Conservation (phyloP, 352 stramenopile genomes). For the Blastocystis sp. region DNA sequence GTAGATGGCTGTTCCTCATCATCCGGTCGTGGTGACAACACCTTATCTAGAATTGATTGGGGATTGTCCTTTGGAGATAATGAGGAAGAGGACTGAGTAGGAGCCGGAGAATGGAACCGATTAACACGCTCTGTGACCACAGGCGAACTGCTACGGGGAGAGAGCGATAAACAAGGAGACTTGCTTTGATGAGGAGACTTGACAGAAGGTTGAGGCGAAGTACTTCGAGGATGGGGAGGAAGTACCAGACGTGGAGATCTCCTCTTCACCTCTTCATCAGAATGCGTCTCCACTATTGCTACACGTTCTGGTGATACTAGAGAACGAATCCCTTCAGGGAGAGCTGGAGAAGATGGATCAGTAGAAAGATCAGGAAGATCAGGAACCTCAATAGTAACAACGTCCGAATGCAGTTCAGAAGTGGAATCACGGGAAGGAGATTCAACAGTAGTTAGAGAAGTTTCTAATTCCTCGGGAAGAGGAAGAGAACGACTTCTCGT, state of each 20-base stretch:
- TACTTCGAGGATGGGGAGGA: background rate
- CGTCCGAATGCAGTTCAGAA: no score
- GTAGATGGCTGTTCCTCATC: background rate
- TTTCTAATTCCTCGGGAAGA: background rate
- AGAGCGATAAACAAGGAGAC: background rate
- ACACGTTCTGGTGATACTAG: background rate
- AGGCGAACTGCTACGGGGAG: background rate
- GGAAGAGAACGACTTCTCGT: background rate
- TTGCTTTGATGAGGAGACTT: background rate
- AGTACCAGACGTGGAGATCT: background rate
- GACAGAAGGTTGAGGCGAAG: background rate
- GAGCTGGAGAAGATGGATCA: background rate
- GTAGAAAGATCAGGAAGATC: background rate
- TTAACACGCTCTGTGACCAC: background rate
- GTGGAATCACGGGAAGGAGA: background rate
- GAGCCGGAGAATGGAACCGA: background rate
- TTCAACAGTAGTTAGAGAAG: background rate
- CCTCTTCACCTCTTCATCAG: no score
- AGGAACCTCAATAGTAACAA: background rate
- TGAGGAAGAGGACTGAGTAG: background rate
- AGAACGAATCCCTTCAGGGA: background rate
- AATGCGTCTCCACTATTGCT: no score
- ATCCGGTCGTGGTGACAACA: slow-evolving; percentile 11
- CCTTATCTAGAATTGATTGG: background rate
- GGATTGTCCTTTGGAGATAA: background rate